Percentiles rank a stretch among this genome's conserved stretches.
Evolutionary conservation across 139 green algal genomes (phyloP).

Genomic region (Picochlorum sp.): DNA sequence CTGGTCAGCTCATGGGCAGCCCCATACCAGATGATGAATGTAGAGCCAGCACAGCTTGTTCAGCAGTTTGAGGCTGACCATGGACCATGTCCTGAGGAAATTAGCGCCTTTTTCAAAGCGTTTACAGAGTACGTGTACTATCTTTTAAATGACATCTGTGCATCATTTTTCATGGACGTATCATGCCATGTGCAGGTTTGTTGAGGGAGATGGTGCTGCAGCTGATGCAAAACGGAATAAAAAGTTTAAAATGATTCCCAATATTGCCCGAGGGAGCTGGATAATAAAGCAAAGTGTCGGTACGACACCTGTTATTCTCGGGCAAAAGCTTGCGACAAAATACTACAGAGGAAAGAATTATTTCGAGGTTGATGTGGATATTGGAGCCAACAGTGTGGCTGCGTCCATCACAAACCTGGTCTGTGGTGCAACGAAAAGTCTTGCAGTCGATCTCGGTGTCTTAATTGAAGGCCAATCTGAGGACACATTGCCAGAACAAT

Average conservation of each 20-base stretch:
- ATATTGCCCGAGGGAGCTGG: constrained; percentile 48
- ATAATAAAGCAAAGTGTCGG: constrained; percentile 62
- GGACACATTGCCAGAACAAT: constrained; percentile 27
- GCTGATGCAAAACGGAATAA: constrained; percentile 34
- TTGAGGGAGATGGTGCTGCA: constrained; percentile 28
- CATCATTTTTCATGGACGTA: background rate
- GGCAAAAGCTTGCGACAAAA: constrained; percentile 49
- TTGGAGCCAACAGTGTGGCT: constrained; percentile 27
- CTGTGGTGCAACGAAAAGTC: constrained; percentile 23
- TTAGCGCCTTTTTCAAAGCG: background rate
- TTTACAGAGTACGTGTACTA: constrained; percentile 6
- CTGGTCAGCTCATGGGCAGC: constrained; percentile 35
- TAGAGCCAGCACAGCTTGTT: constrained; percentile 1
- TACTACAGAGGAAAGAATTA: constrained; percentile 33
- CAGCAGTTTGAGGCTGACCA: constrained; percentile 1
- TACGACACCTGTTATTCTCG: constrained; percentile 55
- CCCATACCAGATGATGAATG: constrained; percentile 21
- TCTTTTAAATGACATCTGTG: no score
- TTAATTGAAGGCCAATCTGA: constrained; percentile 25
- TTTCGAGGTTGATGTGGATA: constrained; percentile 37
- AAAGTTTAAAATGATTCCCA: constrained; percentile 60
- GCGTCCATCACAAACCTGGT: constrained; percentile 29
- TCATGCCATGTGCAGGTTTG: constrained; percentile 1
- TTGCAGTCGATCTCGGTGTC: constrained; percentile 31
- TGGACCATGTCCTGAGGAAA: constrained; percentile 2